Conservation (phyloP, 2,329 filamentous ascomycete genomes). For the Massarina eburnea region DNA sequence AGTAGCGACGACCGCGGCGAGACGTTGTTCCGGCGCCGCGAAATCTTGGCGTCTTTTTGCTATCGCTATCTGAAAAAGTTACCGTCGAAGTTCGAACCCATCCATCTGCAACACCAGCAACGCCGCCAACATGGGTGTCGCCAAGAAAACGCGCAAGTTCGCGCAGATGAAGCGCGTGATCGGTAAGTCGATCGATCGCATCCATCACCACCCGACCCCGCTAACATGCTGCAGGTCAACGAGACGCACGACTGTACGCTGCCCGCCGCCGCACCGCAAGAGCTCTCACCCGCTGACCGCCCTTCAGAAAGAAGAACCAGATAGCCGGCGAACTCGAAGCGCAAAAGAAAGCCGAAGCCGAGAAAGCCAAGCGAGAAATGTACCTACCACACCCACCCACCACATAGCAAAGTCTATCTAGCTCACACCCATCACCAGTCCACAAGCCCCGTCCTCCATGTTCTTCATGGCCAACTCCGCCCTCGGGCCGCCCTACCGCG, state of each 20-base stretch:
- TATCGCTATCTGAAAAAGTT: conserved; percentile 20
- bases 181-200: conserved; percentile 45
- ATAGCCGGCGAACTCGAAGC: conserved; percentile 63
- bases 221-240: conserved; percentile 49
- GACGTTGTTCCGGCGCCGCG: conserved; percentile 8
- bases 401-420: conserved; percentile 5
- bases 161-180: conserved; percentile 80
- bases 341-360: conserved; percentile 58
- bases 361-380: conserved; percentile 73
- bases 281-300: conserved; percentile 9
- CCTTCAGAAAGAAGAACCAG: conserved; percentile 69
- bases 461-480: conserved; percentile 67
- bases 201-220: not conserved
- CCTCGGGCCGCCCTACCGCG: conserved; percentile 77
- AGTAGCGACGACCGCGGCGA: conserved; percentile 2
- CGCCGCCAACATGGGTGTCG: conserved; percentile 70
- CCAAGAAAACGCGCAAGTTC: conserved; percentile 92
- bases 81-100: not conserved
- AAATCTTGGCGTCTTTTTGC: conserved; percentile 17
- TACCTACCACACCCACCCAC: conserved; percentile 41
- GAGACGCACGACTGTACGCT: conserved; percentile 68
- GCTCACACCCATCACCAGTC: conserved; percentile 46
- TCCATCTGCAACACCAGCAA: conserved; percentile 8
- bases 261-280: conserved; percentile 15
- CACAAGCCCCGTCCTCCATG: conserved; percentile 70